These are phyloP conservation scores for Cercospora sesami DNA, from an alignment of 2,329 filamentous ascomycete genomes.

Conservation along the genomic window DNA sequence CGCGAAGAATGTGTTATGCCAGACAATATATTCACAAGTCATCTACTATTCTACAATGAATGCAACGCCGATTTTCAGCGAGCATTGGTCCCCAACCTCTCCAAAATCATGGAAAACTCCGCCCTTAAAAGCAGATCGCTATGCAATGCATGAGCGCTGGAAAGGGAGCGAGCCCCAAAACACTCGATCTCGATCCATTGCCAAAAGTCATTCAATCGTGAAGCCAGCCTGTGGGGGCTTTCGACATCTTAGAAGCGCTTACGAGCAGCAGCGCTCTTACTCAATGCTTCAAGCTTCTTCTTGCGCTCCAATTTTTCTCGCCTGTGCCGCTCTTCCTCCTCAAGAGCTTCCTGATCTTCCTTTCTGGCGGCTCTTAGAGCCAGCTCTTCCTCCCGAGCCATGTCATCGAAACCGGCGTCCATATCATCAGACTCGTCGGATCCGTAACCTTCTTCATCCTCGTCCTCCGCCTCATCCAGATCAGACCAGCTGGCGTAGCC, in stretches of 20 bases:
- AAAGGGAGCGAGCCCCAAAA: neutral
- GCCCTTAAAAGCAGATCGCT: slow-evolving; percentile 1
- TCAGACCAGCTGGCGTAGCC: slow-evolving; percentile 44
- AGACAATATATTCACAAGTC: neutral
- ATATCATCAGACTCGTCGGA: slow-evolving; percentile 64
- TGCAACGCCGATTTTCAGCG: neutral
- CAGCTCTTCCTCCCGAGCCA: slow-evolving; percentile 68
- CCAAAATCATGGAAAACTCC: neutral
- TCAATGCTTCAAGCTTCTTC: slow-evolving; percentile 42
- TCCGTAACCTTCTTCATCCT: slow-evolving; percentile 70
- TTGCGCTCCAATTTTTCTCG: slow-evolving; percentile 60
- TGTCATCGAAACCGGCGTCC: slow-evolving; percentile 69
- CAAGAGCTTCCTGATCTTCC: slow-evolving; percentile 67
- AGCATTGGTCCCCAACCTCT: neutral
- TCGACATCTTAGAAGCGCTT: slow-evolving; percentile 30
- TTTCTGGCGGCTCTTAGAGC: slow-evolving; percentile 63
- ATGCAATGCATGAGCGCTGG: neutral
- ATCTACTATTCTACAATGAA: neutral
- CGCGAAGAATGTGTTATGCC: neutral
- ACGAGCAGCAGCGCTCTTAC: slow-evolving; percentile 35
- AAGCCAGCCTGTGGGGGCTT: neutral
- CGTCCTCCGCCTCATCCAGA: slow-evolving; percentile 53
- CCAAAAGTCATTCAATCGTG: slow-evolving; percentile 3
- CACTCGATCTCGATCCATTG: neutral
- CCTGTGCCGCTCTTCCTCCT: slow-evolving; percentile 62